Base-by-base conservation (phyloP, 306 rosid species). In the Pyrus betulifolia region DNA sequence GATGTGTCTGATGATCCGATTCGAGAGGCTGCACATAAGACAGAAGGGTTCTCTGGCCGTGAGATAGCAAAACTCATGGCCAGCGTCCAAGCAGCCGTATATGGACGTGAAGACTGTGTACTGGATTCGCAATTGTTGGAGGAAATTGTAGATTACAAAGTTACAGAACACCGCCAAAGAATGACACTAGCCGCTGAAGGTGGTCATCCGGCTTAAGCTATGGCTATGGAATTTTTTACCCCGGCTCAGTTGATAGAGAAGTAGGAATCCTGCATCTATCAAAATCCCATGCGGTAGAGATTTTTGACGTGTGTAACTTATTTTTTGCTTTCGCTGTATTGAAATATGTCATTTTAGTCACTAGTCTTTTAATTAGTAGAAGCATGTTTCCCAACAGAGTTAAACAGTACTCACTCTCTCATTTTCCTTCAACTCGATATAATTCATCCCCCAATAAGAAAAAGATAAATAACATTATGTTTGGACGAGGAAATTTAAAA, bases 61-160 rank as follows among this genome's bases (percentile, higher is more conserved):
- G 99, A 96, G 89, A 89, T 96, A 8, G 99, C 99, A 27, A 96
- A 96, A 84, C 96, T 93, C 70, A 74, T 93, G 89, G 98, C 98
- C 45, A 71, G 99, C n/a, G 86, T 96, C 73, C 99, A 91, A 80
- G 99, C 99, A 60, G 96, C 98, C n/a, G 99, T 96, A 4, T 96
- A 93, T 69, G 94, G 96, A 15, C 90, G 88, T 44, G 91, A 94
- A 17, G 97, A 96, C 77, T 96, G 99, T 75, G 74, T 86, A 55
- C 88, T 96, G 85, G 99, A 96, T 82, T 79, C 98, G 23, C 82
- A 85, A 67, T 75, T 93, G 83, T 86, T 91, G n/a, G 72, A 18
- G 75, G 91, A 96, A 82, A 86, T 91, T 78, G 94, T 96, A 60
- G 99, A 96, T 84, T 96, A 91, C 80, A 96, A 96, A 75, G 98